Base-by-base conservation (phyloP, 129 eudicot species). In the Tanacetum coccineum region DNA sequence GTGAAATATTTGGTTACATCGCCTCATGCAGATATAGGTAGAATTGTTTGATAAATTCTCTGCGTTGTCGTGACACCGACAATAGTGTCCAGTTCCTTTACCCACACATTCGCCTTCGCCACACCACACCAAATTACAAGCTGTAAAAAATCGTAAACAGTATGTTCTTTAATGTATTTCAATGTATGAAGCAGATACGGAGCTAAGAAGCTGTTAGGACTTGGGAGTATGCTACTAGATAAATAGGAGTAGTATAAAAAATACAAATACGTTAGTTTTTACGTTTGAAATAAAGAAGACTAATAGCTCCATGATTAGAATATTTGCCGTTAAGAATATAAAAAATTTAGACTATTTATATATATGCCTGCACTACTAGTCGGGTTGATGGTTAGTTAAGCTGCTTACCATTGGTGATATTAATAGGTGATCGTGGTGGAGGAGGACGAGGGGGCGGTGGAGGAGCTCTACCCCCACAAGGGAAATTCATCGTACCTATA, bases 101-200 rank as follows among this genome's bases (percentile, higher is more conserved):
- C 64, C 66, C 55, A 68, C 76, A 15, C 76, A 70, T 8, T 62
- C 63, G 0, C 76, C 80, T 3, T 62, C 76, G 13, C 80, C 80
- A 26, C 80, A 70, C 80, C 80, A 76, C 36, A 76, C 76, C 1
- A 76, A 22, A 45, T 28, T 68, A 53, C 80, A 76, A 52, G 61
- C 76, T 76, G 71, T 28, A 13, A 9, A 70, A 22, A 59, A 15
- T 46, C 40, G 30, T 64, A 22, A 32, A 32, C 7, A 32, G 1
- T 32, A 32, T 32, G 39, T 32, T 32, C 39, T 32, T 32, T 32
- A 32, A 32, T 4, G 39, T 1, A 32, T 32, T 3, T 28, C 32
- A 28, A 28, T 3, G 32, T 28, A 28, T 28, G 32, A 28, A 28
- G 32, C 32, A 28, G 3, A 26, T 26, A 26, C 3, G 30, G 30